These are phyloP conservation scores for Alternaria novae-zelandiae DNA, from an alignment of 2,329 filamentous ascomycete genomes.

Conservation along the genomic window DNA sequence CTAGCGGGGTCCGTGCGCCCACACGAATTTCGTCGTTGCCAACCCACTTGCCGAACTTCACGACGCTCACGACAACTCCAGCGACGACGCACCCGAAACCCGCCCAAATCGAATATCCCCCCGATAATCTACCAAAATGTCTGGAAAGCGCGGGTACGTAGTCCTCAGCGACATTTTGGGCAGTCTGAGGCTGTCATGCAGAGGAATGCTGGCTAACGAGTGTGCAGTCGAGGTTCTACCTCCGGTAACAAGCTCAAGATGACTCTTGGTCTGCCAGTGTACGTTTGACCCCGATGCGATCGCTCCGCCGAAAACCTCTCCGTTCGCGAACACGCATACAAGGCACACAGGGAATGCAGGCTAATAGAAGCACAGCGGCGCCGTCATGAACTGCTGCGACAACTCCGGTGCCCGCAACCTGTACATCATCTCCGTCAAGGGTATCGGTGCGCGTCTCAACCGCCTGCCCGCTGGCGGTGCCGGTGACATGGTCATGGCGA, in stretches of 20 bases:
- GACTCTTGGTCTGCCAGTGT: slow-evolving; percentile 99
- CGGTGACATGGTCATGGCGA: slow-evolving; percentile 99
- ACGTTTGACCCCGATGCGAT: slow-evolving; percentile 60
- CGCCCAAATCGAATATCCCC: slow-evolving; percentile 15
- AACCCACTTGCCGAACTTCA: slow-evolving; percentile 13
- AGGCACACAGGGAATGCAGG: slow-evolving; percentile 23
- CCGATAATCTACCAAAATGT: slow-evolving; percentile 22
- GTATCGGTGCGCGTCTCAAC: slow-evolving; percentile 96
- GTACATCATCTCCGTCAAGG: slow-evolving; percentile 99
- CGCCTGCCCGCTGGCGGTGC: slow-evolving; percentile 96
- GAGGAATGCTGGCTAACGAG: slow-evolving; percentile 31
- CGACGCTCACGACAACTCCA: slow-evolving; percentile 15
- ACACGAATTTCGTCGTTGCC: slow-evolving; percentile 2
- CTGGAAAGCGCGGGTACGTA: slow-evolving; percentile 24
- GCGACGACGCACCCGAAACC: slow-evolving; percentile 23
- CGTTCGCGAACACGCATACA: slow-evolving; percentile 11
- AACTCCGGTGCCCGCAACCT: slow-evolving; percentile 99
- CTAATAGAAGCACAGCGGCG: slow-evolving; percentile 70
- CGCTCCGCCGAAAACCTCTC: slow-evolving; percentile 2
- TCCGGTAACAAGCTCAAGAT: slow-evolving; percentile 99
- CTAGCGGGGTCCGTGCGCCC: not conserved
- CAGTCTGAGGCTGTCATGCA: not conserved
- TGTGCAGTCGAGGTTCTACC: slow-evolving; percentile 75
- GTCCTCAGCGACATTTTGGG: not conserved
- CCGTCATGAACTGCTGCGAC: slow-evolving; percentile 99